Percentiles rank a stretch among this genome's conserved stretches.
Evolutionary conservation across 1,284 basidiomycete genomes (phyloP).

Genomic region (Gomphus bonarii): DNA sequence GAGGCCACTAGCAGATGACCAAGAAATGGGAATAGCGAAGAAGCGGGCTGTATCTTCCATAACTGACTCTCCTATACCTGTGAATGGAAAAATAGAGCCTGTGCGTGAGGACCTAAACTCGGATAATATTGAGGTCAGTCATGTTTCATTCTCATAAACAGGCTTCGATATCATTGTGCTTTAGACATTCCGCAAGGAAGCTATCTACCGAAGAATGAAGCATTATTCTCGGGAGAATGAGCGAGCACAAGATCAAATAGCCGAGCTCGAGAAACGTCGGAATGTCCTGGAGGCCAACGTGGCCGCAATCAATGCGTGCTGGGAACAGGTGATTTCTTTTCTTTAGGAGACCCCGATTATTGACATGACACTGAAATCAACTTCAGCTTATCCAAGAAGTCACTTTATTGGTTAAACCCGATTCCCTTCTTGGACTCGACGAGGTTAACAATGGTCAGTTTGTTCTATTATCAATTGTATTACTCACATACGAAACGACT

Average conservation of each 20-base stretch:
- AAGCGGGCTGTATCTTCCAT: constrained; percentile 52
- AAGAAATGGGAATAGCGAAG: constrained; percentile 28
- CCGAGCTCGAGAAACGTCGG: constrained; percentile 65
- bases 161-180: constrained; percentile 9
- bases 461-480: not conserved
- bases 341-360: constrained; percentile 8
- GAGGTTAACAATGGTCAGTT: constrained; percentile 15
- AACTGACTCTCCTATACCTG: constrained; percentile 43
- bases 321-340: constrained; percentile 61
- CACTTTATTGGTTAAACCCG: constrained; percentile 46
- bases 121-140: constrained; percentile 59
- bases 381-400: constrained; percentile 61
- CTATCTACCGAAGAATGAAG: constrained; percentile 86
- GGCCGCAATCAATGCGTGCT: constrained; percentile 79
- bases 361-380: constrained; percentile 12
- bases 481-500: not conserved
- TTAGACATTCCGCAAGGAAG: constrained; percentile 80
- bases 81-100: constrained; percentile 38
- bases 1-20: constrained; percentile 3
- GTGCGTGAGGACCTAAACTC: constrained; percentile 22
- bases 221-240: constrained; percentile 80
- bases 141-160: not conserved
- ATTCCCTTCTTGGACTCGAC: constrained; percentile 36
- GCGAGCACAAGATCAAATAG: constrained; percentile 55
- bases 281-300: constrained; percentile 69